phyloP scores from a whole-genome alignment of 1,284 basidiomycete genomes.

The Rhodotorula mucilaginosa region DNA sequence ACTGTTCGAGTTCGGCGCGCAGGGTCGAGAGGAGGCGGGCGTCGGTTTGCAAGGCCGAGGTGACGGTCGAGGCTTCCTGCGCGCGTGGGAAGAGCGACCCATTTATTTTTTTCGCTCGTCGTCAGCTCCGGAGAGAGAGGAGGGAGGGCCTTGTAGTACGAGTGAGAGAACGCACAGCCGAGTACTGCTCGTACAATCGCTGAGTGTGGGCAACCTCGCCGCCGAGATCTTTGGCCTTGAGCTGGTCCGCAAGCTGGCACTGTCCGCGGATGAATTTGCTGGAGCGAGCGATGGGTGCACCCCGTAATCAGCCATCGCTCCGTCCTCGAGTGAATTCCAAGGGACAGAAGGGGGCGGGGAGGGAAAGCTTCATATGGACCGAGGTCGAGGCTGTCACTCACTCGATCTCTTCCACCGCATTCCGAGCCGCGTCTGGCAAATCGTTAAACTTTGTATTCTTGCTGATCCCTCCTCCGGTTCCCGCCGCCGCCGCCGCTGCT shows the following conservation, averaged over 20 bases:
- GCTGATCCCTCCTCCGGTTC: constrained; percentile 49
- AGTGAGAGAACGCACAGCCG: constrained; percentile 57
- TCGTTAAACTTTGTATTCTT: constrained; percentile 80
- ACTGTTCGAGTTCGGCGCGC: constrained; percentile 33
- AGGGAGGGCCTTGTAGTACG: no score
- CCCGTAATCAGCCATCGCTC: background rate
- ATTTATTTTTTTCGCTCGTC: background rate
- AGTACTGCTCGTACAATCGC: constrained; percentile 61
- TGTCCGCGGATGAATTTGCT: constrained; percentile 72
- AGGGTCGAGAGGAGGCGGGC: constrained; percentile 28
- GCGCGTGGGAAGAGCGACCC: background rate
- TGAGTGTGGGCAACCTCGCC: constrained; percentile 69
- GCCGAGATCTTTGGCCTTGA: constrained; percentile 70
- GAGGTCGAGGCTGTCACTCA: constrained; percentile 48
- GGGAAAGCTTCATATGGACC: constrained; percentile 5
- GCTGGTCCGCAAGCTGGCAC: constrained; percentile 69
- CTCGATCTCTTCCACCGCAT: constrained; percentile 68
- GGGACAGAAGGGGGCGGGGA: background rate
- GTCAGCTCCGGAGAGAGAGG: background rate
- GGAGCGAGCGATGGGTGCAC: background rate
- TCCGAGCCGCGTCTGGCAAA: constrained; percentile 66
- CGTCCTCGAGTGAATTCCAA: background rate
- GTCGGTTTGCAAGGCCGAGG: constrained; percentile 26
- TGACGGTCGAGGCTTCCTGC: constrained; percentile 34
- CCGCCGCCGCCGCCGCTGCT: constrained; percentile 7